Evolutionary conservation across 202 grass and related monocot species (phyloP).

Genomic region (Setaria viridis): DNA sequence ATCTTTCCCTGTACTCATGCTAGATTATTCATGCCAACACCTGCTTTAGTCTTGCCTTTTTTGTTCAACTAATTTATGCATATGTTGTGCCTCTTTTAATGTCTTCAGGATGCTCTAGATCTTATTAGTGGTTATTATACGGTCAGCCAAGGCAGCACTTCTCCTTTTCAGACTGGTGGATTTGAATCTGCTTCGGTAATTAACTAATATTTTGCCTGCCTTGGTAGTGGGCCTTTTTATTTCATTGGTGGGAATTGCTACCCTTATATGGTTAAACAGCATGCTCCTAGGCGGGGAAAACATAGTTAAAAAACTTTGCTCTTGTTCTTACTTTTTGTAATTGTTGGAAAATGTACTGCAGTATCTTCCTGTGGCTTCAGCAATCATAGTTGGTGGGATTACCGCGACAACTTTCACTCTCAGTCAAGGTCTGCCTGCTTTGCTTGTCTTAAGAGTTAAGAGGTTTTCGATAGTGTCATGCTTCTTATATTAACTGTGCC

Average conservation of each 20-base stretch:
- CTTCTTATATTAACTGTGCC: slow-evolving; percentile 14
- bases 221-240: slow-evolving; percentile 14
- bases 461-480: slow-evolving; percentile 6
- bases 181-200: slow-evolving; percentile 86
- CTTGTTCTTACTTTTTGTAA: slow-evolving; percentile 33
- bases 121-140: slow-evolving; percentile 87
- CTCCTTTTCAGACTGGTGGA: slow-evolving; percentile 72
- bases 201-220: slow-evolving; percentile 33
- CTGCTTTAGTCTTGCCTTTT: background rate
- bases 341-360: slow-evolving; percentile 53
- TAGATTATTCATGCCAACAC: slow-evolving; percentile 32
- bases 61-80: slow-evolving; percentile 20
- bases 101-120: slow-evolving; percentile 89
- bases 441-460: background rate
- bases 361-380: slow-evolving; percentile 91
- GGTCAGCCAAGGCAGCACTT: slow-evolving; percentile 64
- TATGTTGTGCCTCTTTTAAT: slow-evolving; percentile 40
- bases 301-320: background rate
- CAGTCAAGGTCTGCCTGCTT: slow-evolving; percentile 74
- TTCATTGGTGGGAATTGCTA: background rate
- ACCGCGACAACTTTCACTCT: slow-evolving; percentile 86
- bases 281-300: background rate
- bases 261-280: background rate
- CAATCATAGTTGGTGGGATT: slow-evolving; percentile 88
- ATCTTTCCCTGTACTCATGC: background rate